These are phyloP conservation scores for Penicillium sp. DNA, from an alignment of 2,329 filamentous ascomycete genomes.

Conservation along the genomic window DNA sequence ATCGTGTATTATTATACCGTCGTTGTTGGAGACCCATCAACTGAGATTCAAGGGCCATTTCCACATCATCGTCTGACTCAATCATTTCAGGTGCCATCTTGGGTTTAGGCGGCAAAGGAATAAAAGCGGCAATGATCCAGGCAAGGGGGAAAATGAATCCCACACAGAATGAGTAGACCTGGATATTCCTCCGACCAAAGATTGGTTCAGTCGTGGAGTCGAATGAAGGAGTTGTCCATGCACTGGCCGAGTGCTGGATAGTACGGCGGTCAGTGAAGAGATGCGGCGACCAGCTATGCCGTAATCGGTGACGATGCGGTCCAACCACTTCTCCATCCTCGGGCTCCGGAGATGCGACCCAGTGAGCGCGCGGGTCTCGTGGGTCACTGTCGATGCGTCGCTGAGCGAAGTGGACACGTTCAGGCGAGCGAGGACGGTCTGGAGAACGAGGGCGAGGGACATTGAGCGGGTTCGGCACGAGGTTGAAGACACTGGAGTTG, in stretches of 20 bases:
- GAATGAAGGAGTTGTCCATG: constrained; percentile 73
- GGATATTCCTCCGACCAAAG: constrained; percentile 68
- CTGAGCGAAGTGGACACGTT: constrained; percentile 13
- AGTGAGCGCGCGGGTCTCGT: constrained; percentile 46
- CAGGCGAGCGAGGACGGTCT: constrained; percentile 12
- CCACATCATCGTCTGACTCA: constrained; percentile 45
- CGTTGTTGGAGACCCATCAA: constrained; percentile 49
- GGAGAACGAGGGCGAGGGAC: constrained; percentile 18
- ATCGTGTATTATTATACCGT: constrained; percentile 59
- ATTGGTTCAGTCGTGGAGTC: constrained; percentile 64
- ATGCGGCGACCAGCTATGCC: constrained; percentile 72
- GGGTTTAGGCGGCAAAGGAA: constrained; percentile 67
- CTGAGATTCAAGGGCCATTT: constrained; percentile 47
- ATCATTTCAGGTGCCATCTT: constrained; percentile 50
- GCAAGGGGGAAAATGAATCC: constrained; percentile 79
- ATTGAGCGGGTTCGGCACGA: constrained; percentile 33
- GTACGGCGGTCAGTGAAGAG: constrained; percentile 64
- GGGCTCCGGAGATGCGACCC: constrained; percentile 35
- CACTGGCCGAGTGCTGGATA: constrained; percentile 53
- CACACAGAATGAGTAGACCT: constrained; percentile 71
- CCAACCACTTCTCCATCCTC: constrained; percentile 19
- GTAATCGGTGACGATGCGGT: constrained; percentile 49
- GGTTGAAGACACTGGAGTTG: constrained; percentile 32
- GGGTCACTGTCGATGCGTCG: constrained; percentile 33
- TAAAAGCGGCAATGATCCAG: constrained; percentile 76